Base-by-base conservation (phyloP, 2,329 filamentous ascomycete genomes). In the Cordyceps fumosorosea region DNA sequence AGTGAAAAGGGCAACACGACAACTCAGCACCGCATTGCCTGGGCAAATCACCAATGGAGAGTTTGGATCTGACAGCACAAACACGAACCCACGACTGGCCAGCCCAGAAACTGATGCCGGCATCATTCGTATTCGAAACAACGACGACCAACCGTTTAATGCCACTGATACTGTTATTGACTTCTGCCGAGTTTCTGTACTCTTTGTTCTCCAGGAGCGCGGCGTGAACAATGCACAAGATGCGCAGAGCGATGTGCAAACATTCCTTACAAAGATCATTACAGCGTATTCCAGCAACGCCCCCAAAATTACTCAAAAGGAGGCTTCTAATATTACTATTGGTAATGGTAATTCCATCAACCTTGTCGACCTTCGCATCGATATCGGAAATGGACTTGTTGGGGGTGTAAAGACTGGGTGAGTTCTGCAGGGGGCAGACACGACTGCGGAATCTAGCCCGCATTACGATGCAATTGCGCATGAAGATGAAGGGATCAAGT, bases 121-220 rank as follows among this genome's bases (percentile, higher is more conserved):
- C 7, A 26, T 20, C 8, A 8, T 58, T 22, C 55, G 22, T 16
- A 37, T 18, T 40, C 54, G 61, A 1, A 29, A 48, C n/a, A 24
- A 62, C 29, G 61, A 62, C 2, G 8, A 56, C 12, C 18, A 56
- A 2, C 22, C 52, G 2, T 87, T 87, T 56, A 70, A 69, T 0
- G 75, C 84, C 14, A 83, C 82, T 1, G 78, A 86, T 62, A 77
- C 83, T 56, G 78, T 80, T 0, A 74, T 87, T 1, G 86, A 89
- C 67, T 89, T 89, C 74, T 81, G 84, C 0, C 80, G 86, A 3
- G 79, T 87, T 2, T 81, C 80, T 0, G 81, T 89, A 3, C 76
- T 89, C 18, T 88, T 79, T 65, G 76, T 89, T 29, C 74, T 89
- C 2, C 84, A 89, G 67, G 74, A 85, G 66, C 73, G 82, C 62